A percentile compares a stretch with the other conserved stretches of the same genome.
Conservation (phyloP, 768 basidiomycete genomes). For the Russula emetica region DNA sequence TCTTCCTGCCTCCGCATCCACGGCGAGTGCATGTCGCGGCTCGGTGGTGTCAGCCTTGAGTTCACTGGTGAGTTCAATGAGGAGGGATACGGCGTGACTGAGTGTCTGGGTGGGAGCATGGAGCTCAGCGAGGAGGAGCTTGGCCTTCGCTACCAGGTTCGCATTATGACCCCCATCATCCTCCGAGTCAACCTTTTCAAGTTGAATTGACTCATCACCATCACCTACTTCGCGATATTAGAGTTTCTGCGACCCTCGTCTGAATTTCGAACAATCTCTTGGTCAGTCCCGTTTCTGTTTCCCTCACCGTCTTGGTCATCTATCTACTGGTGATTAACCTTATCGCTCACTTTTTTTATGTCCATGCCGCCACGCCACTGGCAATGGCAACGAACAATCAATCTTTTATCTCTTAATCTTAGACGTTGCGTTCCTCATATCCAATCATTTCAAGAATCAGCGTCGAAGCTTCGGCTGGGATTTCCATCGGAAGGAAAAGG, state of each 20-base stretch:
- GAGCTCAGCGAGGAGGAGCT: constrained; percentile 85
- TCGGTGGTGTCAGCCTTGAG: constrained; percentile 84
- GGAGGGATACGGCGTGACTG: constrained; percentile 63
- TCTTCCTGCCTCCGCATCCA: constrained; percentile 81
- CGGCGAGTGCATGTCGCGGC: constrained; percentile 59
- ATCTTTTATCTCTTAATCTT: neutral
- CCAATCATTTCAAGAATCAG: constrained; percentile 73
- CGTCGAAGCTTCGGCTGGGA: constrained; percentile 33
- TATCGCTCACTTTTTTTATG: neutral
- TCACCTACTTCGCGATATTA: neutral
- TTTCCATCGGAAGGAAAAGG: constrained; percentile 19
- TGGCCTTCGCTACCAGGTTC: constrained; percentile 82
- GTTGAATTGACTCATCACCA: neutral
- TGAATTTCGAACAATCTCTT: constrained; percentile 94
- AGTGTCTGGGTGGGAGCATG: constrained; percentile 97
- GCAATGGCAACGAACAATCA: neutral
- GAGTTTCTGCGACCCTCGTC: constrained; percentile 91
- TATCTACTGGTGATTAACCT: neutral
- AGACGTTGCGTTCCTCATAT: constrained; percentile 86
- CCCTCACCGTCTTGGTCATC: neutral
- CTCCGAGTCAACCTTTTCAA: neutral
- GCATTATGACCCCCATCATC: constrained; percentile 19
- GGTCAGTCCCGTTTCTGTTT: constrained; percentile 46
- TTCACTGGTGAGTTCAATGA: constrained; percentile 90
- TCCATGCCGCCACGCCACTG: neutral